Evolutionary conservation across 1,284 basidiomycete species (phyloP).

Genomic region (Cutaneotrichosporon cavernicola): DNA sequence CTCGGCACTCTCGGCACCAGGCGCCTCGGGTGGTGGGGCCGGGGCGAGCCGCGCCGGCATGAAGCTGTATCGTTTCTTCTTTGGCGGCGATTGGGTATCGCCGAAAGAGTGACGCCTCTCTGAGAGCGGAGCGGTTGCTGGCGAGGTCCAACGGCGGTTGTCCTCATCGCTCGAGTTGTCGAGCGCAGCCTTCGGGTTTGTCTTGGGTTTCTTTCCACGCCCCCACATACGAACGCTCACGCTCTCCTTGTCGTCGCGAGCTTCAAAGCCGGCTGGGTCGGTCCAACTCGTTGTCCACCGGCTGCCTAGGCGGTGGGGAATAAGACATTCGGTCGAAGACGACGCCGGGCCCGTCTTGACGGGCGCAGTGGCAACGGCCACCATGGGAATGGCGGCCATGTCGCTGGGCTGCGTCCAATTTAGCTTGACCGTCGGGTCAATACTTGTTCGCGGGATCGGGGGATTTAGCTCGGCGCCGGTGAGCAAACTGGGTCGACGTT

Average conservation of each 20-base stretch:
- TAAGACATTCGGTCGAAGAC: conserved; percentile 4
- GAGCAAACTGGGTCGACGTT: not conserved
- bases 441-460: not conserved
- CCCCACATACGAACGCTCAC: not conserved
- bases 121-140: not conserved
- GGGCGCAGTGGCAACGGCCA: not conserved
- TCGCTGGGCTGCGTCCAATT: not conserved
- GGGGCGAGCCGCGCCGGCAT: not conserved
- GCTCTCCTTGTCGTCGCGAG: not conserved
- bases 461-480: not conserved
- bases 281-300: conserved; percentile 7
- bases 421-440: not conserved
- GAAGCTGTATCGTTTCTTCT: conserved; percentile 7
- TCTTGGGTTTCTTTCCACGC: not conserved
- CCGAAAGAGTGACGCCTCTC: not conserved
- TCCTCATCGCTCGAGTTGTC: not conserved
- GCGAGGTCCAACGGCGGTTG: not conserved
- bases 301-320: not conserved
- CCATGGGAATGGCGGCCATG: conserved; percentile 8
- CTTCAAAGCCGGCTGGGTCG: conserved; percentile 1
- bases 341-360: not conserved
- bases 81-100: not conserved
- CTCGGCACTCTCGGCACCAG: not conserved
- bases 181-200: not conserved
- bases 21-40: conserved; percentile 2